These are phyloP conservation scores for California macrophylla DNA, from an alignment of 441 rosid genomes.

Conservation along the genomic window DNA sequence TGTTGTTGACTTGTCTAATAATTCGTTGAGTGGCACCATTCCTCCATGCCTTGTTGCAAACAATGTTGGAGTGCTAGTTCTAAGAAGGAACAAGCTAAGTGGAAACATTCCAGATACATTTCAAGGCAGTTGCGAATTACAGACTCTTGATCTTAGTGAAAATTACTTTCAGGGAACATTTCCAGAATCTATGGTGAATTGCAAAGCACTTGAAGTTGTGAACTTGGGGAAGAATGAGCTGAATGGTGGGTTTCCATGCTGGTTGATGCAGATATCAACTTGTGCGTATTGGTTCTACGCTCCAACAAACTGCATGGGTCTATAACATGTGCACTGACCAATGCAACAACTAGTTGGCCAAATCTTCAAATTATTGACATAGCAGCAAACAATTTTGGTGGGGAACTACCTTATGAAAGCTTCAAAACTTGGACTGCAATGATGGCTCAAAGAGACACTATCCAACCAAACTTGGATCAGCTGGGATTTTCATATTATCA, in stretches of 20 bases:
- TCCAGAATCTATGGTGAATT: background rate
- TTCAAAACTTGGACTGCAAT: slow-evolving; percentile 1
- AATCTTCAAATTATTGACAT: slow-evolving; percentile 2
- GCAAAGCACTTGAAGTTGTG: background rate
- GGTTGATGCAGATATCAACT: background rate
- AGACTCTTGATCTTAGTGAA: slow-evolving; percentile 4
- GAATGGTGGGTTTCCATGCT: slow-evolving; percentile 2
- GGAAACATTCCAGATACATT: background rate
- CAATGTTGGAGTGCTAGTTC: background rate
- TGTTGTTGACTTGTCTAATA: background rate
- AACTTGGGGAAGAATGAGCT: background rate
- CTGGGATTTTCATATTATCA: background rate
- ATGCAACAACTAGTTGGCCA: background rate
- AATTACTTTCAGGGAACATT: background rate
- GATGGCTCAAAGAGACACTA: background rate
- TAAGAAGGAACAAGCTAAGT: background rate
- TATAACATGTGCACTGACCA: background rate
- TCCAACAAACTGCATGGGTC: background rate
- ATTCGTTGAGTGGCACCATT: background rate
- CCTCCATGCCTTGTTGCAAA: background rate
- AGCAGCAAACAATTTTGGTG: background rate
- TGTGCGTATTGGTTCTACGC: background rate
- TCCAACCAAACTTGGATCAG: background rate
- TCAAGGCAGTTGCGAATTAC: background rate
- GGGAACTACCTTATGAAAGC: background rate